Evolutionary conservation across 768 basidiomycete genomes (phyloP), one percentile per base, ranked within the genome.

Genomic region (Krasilnikovozyma curviuscula): DNA sequence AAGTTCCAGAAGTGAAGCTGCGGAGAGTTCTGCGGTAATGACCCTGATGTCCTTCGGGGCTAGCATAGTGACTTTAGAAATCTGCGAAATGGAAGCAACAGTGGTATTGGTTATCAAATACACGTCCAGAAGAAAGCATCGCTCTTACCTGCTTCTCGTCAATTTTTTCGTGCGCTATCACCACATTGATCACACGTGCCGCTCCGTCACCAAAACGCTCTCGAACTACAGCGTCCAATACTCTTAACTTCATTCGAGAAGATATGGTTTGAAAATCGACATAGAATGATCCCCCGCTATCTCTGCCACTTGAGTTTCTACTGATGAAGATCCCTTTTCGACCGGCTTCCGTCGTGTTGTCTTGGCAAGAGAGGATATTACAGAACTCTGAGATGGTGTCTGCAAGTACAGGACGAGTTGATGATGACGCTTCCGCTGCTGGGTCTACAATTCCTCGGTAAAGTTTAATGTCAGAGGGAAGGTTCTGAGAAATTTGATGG

Each of bases 51-150:
- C 82, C 61, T 83, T 85, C 29, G 80, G 71, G 2, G 83, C 74
- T 71, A 97, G 81, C 83, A 98, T 84, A 16, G 84, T 83, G 42
- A 80, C 70, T 63, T 91, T 91, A 27, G 84, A 81, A 40, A 98
- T 77, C 89, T 97, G 55, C 13, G 32, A 12, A 27, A 16, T n/a
- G n/a, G n/a, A n/a, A n/a, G n/a, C n/a, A n/a, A n/a, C n/a, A n/a
- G n/a, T n/a, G n/a, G n/a, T n/a, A n/a, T n/a, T n/a, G n/a, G n/a
- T n/a, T n/a, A n/a, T n/a, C n/a, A n/a, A n/a, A 32, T 27, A 29
- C 16, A 34, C 42, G 29, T 35, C 56, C 44, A 47, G 43, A 29
- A 33, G 37, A 37, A 24, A 40, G 30, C 37, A 7, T 16, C 28
- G 27, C 55, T 63, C 73, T 51, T 46, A 84, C 89, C 65, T 86